A percentile compares a stretch with the other conserved stretches of the same genome.
phyloP scores from a whole-genome alignment of 2,329 filamentous ascomycete species.

The Boeremia exigua region DNA sequence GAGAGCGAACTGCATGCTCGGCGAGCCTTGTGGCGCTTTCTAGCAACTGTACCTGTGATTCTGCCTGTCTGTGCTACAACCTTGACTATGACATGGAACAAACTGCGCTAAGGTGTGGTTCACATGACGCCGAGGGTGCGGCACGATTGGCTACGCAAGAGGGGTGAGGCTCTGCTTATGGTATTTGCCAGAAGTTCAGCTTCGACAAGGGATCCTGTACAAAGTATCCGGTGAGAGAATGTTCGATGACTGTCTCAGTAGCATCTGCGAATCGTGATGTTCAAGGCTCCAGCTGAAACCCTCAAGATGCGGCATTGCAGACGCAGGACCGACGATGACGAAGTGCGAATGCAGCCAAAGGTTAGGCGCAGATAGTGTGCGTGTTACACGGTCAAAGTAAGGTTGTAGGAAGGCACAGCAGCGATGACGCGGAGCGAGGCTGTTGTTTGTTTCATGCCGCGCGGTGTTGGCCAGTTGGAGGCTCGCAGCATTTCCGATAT shows the following conservation, averaged over 20 bases:
- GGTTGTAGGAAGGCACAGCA: neutral
- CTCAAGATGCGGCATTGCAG: neutral
- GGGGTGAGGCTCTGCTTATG: slow-evolving; percentile 15
- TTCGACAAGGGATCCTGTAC: slow-evolving; percentile 2
- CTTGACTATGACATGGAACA: slow-evolving; percentile 3
- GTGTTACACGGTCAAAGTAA: slow-evolving; percentile 1
- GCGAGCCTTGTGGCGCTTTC: slow-evolving; percentile 18
- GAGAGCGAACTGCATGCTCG: slow-evolving; percentile 24
- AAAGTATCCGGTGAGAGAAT: slow-evolving; percentile 10
- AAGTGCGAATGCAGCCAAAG: neutral
- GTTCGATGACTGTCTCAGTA: neutral
- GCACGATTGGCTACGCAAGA: slow-evolving; percentile 11
- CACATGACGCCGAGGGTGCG: slow-evolving; percentile 5
- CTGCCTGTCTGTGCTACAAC: slow-evolving; percentile 9
- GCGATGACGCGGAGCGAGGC: neutral
- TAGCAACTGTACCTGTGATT: slow-evolving; percentile 8
- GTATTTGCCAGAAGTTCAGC: neutral
- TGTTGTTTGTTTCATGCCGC: neutral
- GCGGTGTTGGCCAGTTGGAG: neutral
- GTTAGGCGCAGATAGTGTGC: neutral
- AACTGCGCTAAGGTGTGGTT: slow-evolving; percentile 4
- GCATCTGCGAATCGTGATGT: neutral
- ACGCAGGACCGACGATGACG: neutral
- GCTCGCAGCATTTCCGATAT: neutral
- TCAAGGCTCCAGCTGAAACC: neutral